phyloP scores from a whole-genome alignment of 2,329 filamentous ascomycete genomes.

The Aspergillus thermomutatus region DNA sequence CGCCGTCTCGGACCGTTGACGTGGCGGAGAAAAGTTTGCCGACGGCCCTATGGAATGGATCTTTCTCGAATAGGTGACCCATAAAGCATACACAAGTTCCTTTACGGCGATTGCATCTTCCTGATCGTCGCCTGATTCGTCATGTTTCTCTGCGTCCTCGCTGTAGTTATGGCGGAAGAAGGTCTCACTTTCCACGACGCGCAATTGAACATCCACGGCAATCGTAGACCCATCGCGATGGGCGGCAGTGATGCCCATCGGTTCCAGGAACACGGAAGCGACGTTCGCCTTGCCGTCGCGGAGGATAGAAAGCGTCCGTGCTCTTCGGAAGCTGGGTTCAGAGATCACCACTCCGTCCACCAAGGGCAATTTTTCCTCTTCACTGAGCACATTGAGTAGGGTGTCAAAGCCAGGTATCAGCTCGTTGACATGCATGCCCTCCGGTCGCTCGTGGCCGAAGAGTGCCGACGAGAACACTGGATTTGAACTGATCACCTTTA shows the following conservation, averaged over 20 bases:
- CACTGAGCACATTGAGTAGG: slow-evolving; percentile 73
- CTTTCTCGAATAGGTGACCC: slow-evolving; percentile 95
- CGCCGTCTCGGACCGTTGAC: slow-evolving; percentile 60
- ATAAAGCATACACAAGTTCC: slow-evolving; percentile 89
- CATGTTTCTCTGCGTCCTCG: slow-evolving; percentile 62
- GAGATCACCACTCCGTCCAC: slow-evolving; percentile 95
- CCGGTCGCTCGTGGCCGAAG: slow-evolving; percentile 82
- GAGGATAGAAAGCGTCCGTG: slow-evolving; percentile 77
- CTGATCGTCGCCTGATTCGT: slow-evolving; percentile 49
- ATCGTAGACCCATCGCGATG: slow-evolving; percentile 90
- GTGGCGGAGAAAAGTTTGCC: slow-evolving; percentile 51
- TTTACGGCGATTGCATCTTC: slow-evolving; percentile 50
- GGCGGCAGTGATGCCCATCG: slow-evolving; percentile 77
- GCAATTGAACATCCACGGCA: slow-evolving; percentile 93
- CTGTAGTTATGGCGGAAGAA: slow-evolving; percentile 58
- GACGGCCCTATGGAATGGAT: slow-evolving; percentile 71
- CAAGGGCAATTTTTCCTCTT: slow-evolving; percentile 80
- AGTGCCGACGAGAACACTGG: slow-evolving; percentile 89
- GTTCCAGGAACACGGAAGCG: slow-evolving; percentile 73
- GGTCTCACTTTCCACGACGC: slow-evolving; percentile 87
- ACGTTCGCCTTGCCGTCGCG: slow-evolving; percentile 79
- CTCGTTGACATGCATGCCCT: slow-evolving; percentile 74
- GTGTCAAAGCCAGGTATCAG: slow-evolving; percentile 85
- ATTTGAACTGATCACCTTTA: slow-evolving; percentile 88
- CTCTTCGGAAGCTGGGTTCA: slow-evolving; percentile 91